A percentile compares a stretch with the other conserved stretches of the same genome.
phyloP scores from a whole-genome alignment of 441 rosid species.

The Eugenia klotzschiana region DNA sequence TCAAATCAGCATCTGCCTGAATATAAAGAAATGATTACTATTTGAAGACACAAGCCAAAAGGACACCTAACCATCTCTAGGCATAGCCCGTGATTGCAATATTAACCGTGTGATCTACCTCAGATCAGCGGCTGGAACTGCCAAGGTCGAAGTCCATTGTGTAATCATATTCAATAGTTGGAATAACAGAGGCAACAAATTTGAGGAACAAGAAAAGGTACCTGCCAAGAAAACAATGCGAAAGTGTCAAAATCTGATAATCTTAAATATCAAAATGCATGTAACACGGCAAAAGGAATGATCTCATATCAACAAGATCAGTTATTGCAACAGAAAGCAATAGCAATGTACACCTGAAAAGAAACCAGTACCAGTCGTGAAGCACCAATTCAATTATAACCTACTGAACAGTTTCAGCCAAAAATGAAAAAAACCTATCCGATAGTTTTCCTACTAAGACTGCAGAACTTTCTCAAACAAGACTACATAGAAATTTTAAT shows the following conservation, averaged over 20 bases:
- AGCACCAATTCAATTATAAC: background rate
- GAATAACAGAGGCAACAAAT: constrained; percentile 86
- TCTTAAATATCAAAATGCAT: background rate
- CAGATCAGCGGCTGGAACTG: constrained; percentile 51
- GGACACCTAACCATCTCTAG: background rate
- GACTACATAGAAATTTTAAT: background rate
- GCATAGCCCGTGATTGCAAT: background rate
- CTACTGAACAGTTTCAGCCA: background rate
- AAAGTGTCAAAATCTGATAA: background rate
- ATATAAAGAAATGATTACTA: background rate
- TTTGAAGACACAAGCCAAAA: background rate
- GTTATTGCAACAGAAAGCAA: background rate
- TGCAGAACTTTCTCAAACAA: background rate
- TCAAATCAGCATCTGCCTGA: background rate
- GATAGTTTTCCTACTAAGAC: background rate
- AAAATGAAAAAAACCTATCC: background rate
- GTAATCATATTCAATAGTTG: constrained; percentile 87
- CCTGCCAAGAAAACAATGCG: constrained; percentile 21
- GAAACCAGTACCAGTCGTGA: background rate
- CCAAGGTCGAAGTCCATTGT: constrained; percentile 95
- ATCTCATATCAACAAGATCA: background rate
- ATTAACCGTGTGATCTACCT: constrained; percentile 18
- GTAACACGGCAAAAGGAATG: background rate
- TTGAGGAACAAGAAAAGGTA: constrained; percentile 87
- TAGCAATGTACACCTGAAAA: background rate